A percentile compares a stretch with the other conserved stretches of the same genome.
These are phyloP conservation scores for Lepraria neglecta DNA, from an alignment of 495 filamentous ascomycete genomes.

Conservation along the genomic window DNA sequence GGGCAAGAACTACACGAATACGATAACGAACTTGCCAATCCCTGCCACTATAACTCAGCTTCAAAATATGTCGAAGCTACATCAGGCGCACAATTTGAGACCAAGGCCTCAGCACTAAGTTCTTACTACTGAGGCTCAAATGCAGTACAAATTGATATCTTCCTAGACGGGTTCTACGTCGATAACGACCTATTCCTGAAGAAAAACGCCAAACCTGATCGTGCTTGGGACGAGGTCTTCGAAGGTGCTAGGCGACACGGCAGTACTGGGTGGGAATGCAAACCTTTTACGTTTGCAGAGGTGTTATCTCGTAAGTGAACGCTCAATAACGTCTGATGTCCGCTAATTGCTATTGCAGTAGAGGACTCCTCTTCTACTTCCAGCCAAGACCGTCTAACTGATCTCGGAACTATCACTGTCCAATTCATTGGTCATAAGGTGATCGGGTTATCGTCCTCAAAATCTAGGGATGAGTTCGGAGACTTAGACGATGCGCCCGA, in stretches of 20 bases:
- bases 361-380: background rate
- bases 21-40: conserved; percentile 6
- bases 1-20: conserved; percentile 10
- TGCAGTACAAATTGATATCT: background rate
- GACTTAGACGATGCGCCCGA: background rate
- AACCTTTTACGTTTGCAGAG: background rate
- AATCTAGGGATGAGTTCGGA: no score
- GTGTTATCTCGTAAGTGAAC: background rate
- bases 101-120: background rate
- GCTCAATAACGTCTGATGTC: background rate
- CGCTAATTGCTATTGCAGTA: background rate
- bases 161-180: conserved; percentile 1
- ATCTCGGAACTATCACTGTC: background rate
- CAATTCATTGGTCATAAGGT: background rate
- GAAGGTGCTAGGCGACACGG: background rate
- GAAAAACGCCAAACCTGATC: background rate
- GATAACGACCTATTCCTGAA: background rate
- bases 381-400: background rate
- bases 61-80: conserved; percentile 14
- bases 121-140: background rate
- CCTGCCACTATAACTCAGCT: background rate
- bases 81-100: background rate
- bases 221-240: background rate
- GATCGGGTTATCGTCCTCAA: no score
- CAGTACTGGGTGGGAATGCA: background rate